phyloP scores from a whole-genome alignment of 1,284 basidiomycete species.

The Cutaneotrichosporon sp. region DNA sequence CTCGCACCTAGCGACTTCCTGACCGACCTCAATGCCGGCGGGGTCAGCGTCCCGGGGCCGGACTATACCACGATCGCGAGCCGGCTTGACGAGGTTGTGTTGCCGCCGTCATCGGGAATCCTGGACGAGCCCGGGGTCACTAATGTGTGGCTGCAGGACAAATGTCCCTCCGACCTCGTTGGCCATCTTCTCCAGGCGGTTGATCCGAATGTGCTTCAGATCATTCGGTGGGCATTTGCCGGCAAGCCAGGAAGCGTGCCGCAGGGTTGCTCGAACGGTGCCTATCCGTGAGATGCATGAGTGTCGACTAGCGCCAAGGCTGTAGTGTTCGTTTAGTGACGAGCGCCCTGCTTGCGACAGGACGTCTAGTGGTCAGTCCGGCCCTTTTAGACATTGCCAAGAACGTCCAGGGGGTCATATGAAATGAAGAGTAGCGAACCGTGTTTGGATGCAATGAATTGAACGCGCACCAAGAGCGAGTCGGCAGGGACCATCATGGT shows the following conservation, averaged over 20 bases:
- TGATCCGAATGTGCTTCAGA: slow-evolving; percentile 1
- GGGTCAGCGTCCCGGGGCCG: slow-evolving; percentile 6
- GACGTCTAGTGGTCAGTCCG: too few relatives aligned
- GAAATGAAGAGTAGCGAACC: too few relatives aligned
- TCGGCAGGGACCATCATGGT: too few relatives aligned
- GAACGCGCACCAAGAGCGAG: too few relatives aligned
- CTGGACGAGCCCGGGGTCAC: slow-evolving; percentile 9
- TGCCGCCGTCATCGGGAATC: slow-evolving; percentile 7
- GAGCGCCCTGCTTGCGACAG: too few relatives aligned
- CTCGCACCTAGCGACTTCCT: slow-evolving; percentile 3
- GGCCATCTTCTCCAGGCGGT: neutral
- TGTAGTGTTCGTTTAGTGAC: too few relatives aligned
- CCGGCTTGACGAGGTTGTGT: slow-evolving; percentile 3
- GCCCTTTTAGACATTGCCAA: too few relatives aligned
- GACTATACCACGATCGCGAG: slow-evolving; percentile 8
- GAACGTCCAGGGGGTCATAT: too few relatives aligned
- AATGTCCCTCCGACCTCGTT: neutral
- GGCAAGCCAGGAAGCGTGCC: neutral
- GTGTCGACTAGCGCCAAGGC: too few relatives aligned
- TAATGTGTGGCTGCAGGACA: slow-evolving; percentile 12
- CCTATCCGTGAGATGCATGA: neutral
- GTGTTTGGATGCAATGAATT: too few relatives aligned
- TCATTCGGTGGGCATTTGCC: neutral
- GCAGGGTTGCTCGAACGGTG: neutral
- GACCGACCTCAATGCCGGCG: slow-evolving; percentile 2